phyloP scores from a whole-genome alignment of 306 rosid species.

The Hippophae rhamnoides region DNA sequence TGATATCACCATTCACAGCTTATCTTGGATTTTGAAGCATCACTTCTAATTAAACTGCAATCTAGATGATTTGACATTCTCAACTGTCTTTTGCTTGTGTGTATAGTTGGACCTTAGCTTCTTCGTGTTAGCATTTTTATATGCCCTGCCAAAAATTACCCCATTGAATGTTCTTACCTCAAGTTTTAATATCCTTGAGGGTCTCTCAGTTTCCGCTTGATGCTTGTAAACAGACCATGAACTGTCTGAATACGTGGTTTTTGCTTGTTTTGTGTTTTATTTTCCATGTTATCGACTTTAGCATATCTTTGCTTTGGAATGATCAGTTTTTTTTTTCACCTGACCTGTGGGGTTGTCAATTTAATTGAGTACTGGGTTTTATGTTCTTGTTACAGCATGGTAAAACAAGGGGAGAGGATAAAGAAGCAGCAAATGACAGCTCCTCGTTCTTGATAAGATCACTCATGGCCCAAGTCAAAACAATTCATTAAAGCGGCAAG shows the following conservation, averaged over 20 bases:
- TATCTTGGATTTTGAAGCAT: no score
- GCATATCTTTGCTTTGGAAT: not conserved
- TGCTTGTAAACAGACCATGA: not conserved
- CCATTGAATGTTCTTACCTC: not conserved
- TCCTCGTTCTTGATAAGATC: slow-evolving; percentile 57
- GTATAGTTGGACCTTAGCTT: no score
- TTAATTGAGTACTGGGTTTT: not conserved
- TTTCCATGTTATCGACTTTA: not conserved
- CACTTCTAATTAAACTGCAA: no score
- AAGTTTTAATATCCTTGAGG: not conserved
- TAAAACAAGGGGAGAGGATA: slow-evolving; percentile 52
- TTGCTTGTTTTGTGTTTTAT: not conserved
- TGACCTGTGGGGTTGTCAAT: not conserved
- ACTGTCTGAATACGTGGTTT: not conserved
- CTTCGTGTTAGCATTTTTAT: no score
- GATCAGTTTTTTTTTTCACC: not conserved
- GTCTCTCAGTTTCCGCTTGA: not conserved
- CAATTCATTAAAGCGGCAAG: not conserved
- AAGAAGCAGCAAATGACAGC: slow-evolving; percentile 88
- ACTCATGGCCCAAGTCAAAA: not conserved
- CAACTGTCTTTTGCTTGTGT: no score
- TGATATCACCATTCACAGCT: no score
- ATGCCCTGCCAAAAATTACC: no score
- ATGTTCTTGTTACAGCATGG: slow-evolving; percentile 45
- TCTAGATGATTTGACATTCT: no score